Base-by-base conservation (phyloP, 805 yeast genomes). In the Saccharomyces eubayanus region DNA sequence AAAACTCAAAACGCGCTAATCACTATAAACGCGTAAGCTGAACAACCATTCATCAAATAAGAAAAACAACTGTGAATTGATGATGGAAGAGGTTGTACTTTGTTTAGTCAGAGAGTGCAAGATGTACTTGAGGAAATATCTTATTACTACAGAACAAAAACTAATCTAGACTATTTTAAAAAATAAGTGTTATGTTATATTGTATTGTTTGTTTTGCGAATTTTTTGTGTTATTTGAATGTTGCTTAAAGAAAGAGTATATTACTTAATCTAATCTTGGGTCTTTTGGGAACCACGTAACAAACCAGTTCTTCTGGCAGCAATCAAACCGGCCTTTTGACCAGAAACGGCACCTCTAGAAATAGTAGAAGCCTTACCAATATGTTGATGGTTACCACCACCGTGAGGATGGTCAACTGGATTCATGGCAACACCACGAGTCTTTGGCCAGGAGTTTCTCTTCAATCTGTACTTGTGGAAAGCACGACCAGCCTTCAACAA, bases 331-430 rank as follows among this genome's bases (percentile, higher is more conserved):
- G 95, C 96, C 95, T 92, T 92, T 84, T 92, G 99, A 89, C 99
- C 99, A 73, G 99, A 82, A 77, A 92, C 98, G 68, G 98, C 97
- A 79, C 96, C 96, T 87, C 98, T 89, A 70, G 96, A 86, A 73
- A 92, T 92, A 74, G 98, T 92, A 72, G 98, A 92, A 74, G 98
- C 97, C 85, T 92, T 92, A 90, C 98, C 98, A 82, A 91, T 92
- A 80, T 92, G 98, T 84, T 92, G 98, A 81, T 92, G 98, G 96
- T 91, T 91, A 92, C 99, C 99, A 92, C 99, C 98, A 89, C 99
- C 99, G 80, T 92, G 99, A 78, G 99, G 99, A 84, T 92, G 99
- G 78, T 92, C 99, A 78, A 92, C 99, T 79, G 98, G 98, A 84
- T 92, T 92, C 99, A 94, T 92, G 77, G 99, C 99, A 77, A 92